Conservation (phyloP, 176 grass and related monocot species). For the Ensete ventricosum region DNA sequence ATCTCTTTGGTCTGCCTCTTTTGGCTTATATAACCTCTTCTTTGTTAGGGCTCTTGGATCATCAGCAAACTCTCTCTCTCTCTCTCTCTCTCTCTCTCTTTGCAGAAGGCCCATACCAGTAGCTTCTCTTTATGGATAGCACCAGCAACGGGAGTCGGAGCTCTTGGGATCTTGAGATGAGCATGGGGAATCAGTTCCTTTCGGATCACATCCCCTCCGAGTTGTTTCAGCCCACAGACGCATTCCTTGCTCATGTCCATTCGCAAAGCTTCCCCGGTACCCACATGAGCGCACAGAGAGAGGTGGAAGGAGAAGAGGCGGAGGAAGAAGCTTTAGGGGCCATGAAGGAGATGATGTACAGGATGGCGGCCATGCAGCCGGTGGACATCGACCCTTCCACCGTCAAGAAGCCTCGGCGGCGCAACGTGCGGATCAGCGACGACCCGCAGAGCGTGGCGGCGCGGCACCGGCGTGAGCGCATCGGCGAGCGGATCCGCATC, state of each 20-base stretch:
- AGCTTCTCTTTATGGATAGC: neutral
- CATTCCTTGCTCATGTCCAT: neutral
- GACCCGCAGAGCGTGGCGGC: slow-evolving; percentile 7
- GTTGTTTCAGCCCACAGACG: neutral
- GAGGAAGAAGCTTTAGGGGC: neutral
- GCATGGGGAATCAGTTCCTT: neutral
- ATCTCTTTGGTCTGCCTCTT: slow-evolving; percentile 21
- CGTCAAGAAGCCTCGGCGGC: neutral
- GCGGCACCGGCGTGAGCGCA: slow-evolving; percentile 2
- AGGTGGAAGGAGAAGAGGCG: too few relatives aligned
- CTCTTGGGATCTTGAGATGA: slow-evolving; percentile 1
- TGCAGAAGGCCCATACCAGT: neutral
- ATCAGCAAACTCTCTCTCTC: neutral
- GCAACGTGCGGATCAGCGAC: slow-evolving; percentile 8
- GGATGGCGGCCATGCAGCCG: slow-evolving; percentile 3
- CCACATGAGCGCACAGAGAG: neutral
- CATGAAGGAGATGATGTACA: slow-evolving; percentile 12
- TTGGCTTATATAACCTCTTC: neutral
- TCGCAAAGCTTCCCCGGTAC: neutral
- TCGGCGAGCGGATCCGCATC: slow-evolving; percentile 12
- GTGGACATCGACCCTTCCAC: slow-evolving; percentile 11
- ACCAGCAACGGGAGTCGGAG: neutral
- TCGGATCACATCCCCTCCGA: neutral
- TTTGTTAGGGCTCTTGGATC: neutral
- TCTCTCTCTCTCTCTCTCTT: slow-evolving; percentile 4